Conservation (phyloP, 2,329 filamentous ascomycete species). For the Phaeosphaeriaceae sp. region DNA sequence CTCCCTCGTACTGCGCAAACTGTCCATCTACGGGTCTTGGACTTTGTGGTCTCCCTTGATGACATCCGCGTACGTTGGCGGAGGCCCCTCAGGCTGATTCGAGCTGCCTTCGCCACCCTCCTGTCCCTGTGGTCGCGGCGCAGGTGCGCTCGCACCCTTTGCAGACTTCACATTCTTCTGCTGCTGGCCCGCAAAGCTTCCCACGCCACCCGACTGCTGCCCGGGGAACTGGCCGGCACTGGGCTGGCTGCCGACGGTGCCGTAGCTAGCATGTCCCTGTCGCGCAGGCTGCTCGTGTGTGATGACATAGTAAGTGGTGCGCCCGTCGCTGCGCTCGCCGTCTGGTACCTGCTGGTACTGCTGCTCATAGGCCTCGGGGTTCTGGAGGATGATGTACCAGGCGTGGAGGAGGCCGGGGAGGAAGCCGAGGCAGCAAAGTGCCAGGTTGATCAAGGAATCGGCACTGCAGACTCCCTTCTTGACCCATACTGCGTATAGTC, state of each 20-base stretch:
- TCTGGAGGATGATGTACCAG: constrained; percentile 97
- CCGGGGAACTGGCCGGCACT: constrained; percentile 52
- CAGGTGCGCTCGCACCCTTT: constrained; percentile 18
- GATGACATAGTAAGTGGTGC: constrained; percentile 37
- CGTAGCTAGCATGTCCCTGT: constrained; percentile 46
- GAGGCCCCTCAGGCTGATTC: constrained; percentile 56
- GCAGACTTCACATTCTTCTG: constrained; percentile 18
- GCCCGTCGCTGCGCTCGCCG: constrained; percentile 54
- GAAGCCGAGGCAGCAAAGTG: constrained; percentile 69
- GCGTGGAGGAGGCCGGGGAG: constrained; percentile 90
- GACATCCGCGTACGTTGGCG: constrained; percentile 89
- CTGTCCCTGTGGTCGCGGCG: constrained; percentile 17
- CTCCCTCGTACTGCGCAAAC: neutral
- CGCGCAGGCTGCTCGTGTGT: constrained; percentile 48
- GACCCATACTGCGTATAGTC: constrained; percentile 77
- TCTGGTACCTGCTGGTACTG: constrained; percentile 68
- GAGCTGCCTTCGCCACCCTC: constrained; percentile 34
- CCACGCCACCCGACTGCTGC: constrained; percentile 45
- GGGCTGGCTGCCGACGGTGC: constrained; percentile 50
- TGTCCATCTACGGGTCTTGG: constrained; percentile 56
- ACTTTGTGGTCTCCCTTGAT: constrained; percentile 91
- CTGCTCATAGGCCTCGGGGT: constrained; percentile 71
- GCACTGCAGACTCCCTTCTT: constrained; percentile 92
- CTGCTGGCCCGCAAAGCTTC: constrained; percentile 40
- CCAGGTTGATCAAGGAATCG: constrained; percentile 94